Percentiles rank a stretch among this genome's conserved stretches.
Conservation (phyloP, 176 grass and related monocot genomes). For the Oryza brachyantha region DNA sequence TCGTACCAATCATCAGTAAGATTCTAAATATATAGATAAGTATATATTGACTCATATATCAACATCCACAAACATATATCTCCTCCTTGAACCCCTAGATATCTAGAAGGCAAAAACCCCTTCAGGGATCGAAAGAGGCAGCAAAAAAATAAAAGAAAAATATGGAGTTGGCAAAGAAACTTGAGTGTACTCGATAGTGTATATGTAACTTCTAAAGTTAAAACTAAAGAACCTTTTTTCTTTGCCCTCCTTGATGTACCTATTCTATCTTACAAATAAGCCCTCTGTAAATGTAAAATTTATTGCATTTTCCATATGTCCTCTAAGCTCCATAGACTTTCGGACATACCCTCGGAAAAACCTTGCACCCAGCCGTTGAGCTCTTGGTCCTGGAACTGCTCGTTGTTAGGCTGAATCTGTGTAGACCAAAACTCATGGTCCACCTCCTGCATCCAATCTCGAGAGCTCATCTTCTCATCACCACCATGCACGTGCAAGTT, state of each 20-base stretch:
- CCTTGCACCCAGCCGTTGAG: constrained; percentile 43
- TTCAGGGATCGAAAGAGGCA: neutral
- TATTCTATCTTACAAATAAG: neutral
- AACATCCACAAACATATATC: neutral
- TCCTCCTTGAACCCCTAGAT: neutral
- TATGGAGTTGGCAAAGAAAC: neutral
- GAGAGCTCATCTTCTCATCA: neutral
- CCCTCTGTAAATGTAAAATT: neutral
- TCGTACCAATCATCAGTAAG: neutral
- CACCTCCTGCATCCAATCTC: neutral
- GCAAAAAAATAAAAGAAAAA: neutral
- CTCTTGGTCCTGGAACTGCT: constrained; percentile 11
- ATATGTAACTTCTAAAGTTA: neutral
- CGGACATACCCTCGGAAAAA: constrained; percentile 17
- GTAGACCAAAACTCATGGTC: constrained; percentile 35
- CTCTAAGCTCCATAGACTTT: constrained; percentile 49
- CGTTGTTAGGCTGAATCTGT: neutral
- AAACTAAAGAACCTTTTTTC: neutral
- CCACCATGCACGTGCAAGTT: neutral
- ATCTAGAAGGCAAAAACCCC: constrained; percentile 6
- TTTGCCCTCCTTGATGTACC: neutral
- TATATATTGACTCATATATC: neutral
- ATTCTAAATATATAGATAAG: neutral
- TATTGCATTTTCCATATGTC: constrained; percentile 50
- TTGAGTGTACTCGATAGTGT: neutral